Evolutionary conservation across 495 filamentous ascomycete species (phyloP), one percentile per base, ranked within the genome.

Genomic region (Penicillium canariense): DNA sequence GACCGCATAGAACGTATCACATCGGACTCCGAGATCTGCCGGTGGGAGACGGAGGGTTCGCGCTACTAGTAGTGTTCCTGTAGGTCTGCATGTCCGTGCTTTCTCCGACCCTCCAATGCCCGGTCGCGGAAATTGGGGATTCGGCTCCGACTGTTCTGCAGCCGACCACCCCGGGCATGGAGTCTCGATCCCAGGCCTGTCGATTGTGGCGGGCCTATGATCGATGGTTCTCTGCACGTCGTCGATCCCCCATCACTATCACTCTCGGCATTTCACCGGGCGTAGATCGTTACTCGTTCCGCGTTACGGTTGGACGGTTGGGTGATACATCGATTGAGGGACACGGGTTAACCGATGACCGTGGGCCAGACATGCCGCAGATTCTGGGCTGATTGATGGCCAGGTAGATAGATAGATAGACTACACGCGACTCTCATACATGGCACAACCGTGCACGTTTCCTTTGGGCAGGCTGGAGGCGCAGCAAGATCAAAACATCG

Each of bases 191-290:
- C 20, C 4, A 46, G 43, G 28, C 43, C 23, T 27, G 43, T 46
- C 43, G 10, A 46, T 20, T 46, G 43, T 46, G 43, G 43, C 43
- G 22, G 26, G 43, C 17, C 43, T 12, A 25, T 22, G 26, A 46
- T 46, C 43, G 43, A 46, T 27, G 26, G 43, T 46, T 46, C n/a
- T n/a, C 43, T 46, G 43, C 43, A 46, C 26, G 43, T 30, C n/a
- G 43, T 46, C 43, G 43, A 46, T 46, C 43, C 8, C 5, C 25
- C 25, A 23, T 27, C n/a, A 46, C 17, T 27, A 46, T 30, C 26
- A 46, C 7, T 25, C 17, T 30, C n/a, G 43, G 43, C n/a, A 30
- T n/a, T 30, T 11, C 20, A 8, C n/a, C 14, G 42, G 26, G 26
- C 10, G 42, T 30, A 15, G 25, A 22, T 9, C 10, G 38, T 15